phyloP scores from a whole-genome alignment of 306 rosid species.

The Benincasa hispida region DNA sequence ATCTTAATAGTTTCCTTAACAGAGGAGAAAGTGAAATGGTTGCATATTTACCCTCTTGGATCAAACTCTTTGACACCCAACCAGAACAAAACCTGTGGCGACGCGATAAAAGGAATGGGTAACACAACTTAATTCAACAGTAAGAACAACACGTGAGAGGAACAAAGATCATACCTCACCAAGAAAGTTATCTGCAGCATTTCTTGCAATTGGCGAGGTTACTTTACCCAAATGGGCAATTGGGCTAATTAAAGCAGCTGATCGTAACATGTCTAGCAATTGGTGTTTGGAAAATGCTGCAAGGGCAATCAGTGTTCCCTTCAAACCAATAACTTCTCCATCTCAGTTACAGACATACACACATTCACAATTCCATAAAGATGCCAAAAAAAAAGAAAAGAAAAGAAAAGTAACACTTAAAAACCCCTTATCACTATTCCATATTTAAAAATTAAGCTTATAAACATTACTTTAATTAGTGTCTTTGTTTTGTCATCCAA shows the following conservation, averaged over 20 bases:
- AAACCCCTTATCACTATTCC: not conserved
- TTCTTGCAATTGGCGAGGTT: conserved; percentile 62
- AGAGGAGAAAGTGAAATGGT: not conserved
- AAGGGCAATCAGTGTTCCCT: conserved; percentile 80
- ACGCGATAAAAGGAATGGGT: conserved; percentile 7
- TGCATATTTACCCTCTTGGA: conserved; percentile 50
- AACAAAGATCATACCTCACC: conserved; percentile 41
- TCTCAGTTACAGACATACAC: not conserved
- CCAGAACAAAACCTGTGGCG: conserved; percentile 44
- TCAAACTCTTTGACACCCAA: conserved; percentile 49
- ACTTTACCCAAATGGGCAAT: conserved; percentile 68
- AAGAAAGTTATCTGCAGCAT: conserved; percentile 52
- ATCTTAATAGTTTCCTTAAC: not conserved
- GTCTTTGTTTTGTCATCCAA: not conserved
- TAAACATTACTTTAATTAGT: not conserved
- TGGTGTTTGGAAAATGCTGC: conserved; percentile 64
- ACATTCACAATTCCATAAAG: not conserved
- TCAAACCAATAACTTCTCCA: conserved; percentile 10
- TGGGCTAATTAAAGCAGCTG: conserved; percentile 84
- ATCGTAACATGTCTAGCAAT: conserved; percentile 40
- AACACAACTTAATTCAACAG: not conserved
- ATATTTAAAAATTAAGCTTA: not conserved
- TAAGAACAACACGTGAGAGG: not conserved
- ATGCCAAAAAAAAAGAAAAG: not conserved
- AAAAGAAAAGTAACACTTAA: not conserved